Base-by-base conservation (phyloP, 352 stramenopile species). In the Phytophthora fragariaefolia region DNA sequence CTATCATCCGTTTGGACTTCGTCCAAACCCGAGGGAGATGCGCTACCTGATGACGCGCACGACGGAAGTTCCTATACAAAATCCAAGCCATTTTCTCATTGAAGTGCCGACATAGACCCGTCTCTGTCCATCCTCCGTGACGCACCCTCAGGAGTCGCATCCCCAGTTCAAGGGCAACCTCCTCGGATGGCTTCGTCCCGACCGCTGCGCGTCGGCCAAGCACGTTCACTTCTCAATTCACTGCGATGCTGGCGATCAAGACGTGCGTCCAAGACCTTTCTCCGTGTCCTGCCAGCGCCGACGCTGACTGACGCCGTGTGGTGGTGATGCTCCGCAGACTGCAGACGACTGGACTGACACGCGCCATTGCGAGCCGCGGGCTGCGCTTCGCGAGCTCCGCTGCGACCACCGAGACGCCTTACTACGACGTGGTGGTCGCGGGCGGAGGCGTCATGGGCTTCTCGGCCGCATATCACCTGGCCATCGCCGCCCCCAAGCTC, bases 391-490 rank as follows among this genome's bases (percentile, higher is more conserved):
- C 66, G 24, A 73, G 71, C 42, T 67, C 54, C 46, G 36, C 58
- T 49, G 63, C 63, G 34, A 72, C 52, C 67, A 38, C 47, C 18
- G 63, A 69, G 32, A 52, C 49, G 45, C 73, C 72, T 9, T 79
- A 84, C 60, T 94, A 92, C 47, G 87, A 96, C 61, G 85, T 96
- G 42, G 75, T 93, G 34, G 85, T 96, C 49, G 77, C 82, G 20
- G 87, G 87, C 18, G 87, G 85, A 38, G 83, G 87, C 12, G 87
- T 94, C 73, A 93, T 96, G 84, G 87, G 87, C 53, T 92, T 83
- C 71, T 96, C 87, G n/a, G 85, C 83, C 1, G 87, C 87, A n/a
- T 96, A 93, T 65, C 87, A 96, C 58, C 67, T 96, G 48, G 81
- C 83, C n/a, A 61, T 70, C 20, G 84, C 81, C 43, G 84, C 78